Conservation (phyloP, 495 filamentous ascomycete genomes). For the Antarctomyces pellizariae region DNA sequence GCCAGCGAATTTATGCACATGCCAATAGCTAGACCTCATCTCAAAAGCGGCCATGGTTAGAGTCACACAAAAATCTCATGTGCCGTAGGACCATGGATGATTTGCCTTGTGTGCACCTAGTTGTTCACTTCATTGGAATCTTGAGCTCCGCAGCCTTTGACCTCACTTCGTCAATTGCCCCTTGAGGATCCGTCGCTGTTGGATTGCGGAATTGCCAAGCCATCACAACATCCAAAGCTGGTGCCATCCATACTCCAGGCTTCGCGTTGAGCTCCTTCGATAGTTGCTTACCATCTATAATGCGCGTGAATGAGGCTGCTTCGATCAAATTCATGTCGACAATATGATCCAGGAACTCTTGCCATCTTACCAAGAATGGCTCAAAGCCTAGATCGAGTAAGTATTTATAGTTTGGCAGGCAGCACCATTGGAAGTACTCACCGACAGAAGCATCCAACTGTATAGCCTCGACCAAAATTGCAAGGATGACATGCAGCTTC, state of each 20-base stretch:
- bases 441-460: slow-evolving; percentile 4
- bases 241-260: slow-evolving; percentile 58
- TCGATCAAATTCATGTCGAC: slow-evolving; percentile 25
- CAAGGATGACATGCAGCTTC: slow-evolving; percentile 48
- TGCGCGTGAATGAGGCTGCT: slow-evolving; percentile 26
- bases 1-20: too few species aligned
- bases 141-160: slow-evolving; percentile 30
- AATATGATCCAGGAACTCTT: slow-evolving; percentile 29
- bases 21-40: too few species aligned
- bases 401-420: slow-evolving; percentile 15
- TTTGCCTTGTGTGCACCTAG: neutral
- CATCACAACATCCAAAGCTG: slow-evolving; percentile 45
- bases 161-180: slow-evolving; percentile 40
- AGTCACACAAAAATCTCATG: too few species aligned
- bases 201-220: slow-evolving; percentile 77
- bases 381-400: slow-evolving; percentile 16
- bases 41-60: too few species aligned
- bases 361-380: slow-evolving; percentile 24
- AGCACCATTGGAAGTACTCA: slow-evolving; percentile 14
- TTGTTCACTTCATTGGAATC: slow-evolving; percentile 12
- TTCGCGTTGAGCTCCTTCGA: slow-evolving; percentile 30
- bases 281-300: slow-evolving; percentile 44
- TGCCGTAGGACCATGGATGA: too few species aligned
- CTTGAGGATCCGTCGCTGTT: slow-evolving; percentile 28
- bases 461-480: slow-evolving; percentile 42